Conservation (phyloP, 2,329 filamentous ascomycete species). For the Amauroascus verrucosus region DNA sequence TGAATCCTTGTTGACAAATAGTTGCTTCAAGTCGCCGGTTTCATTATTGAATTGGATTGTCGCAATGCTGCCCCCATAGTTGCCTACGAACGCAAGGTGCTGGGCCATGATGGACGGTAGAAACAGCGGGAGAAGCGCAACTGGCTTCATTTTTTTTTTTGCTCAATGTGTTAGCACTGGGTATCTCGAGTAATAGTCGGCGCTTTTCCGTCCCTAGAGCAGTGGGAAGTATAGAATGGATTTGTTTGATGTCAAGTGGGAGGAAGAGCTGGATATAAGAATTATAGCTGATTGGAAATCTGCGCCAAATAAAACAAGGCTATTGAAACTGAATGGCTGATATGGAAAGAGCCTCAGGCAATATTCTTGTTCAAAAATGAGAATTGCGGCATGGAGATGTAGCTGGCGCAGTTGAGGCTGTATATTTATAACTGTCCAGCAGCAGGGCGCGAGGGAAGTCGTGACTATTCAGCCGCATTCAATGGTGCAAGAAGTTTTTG, state of each 20-base stretch:
- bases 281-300: too few species aligned
- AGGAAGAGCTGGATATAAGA: background rate
- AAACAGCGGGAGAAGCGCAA: conserved; percentile 3
- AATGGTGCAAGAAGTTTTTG: too few species aligned
- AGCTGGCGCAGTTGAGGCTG: too few species aligned
- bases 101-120: conserved; percentile 6
- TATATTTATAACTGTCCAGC: too few species aligned
- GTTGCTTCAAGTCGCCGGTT: conserved; percentile 9
- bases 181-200: too few species aligned
- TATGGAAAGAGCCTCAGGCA: background rate
- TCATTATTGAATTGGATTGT: conserved; percentile 10
- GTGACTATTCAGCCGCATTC: too few species aligned
- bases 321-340: background rate
- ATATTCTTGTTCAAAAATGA: background rate
- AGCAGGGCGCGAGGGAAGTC: too few species aligned
- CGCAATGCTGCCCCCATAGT: conserved; percentile 9
- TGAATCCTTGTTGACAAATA: conserved; percentile 6
- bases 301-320: background rate
- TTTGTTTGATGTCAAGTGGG: background rate
- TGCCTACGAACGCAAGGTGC: conserved; percentile 10
- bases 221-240: background rate
- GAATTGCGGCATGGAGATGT: too few species aligned
- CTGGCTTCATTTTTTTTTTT: conserved; percentile 11
- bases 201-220: too few species aligned
- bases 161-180: background rate